Percentiles rank a stretch among this genome's conserved stretches.
phyloP scores from a whole-genome alignment of 2,329 filamentous ascomycete species.

The Escovopsis sp. region DNA sequence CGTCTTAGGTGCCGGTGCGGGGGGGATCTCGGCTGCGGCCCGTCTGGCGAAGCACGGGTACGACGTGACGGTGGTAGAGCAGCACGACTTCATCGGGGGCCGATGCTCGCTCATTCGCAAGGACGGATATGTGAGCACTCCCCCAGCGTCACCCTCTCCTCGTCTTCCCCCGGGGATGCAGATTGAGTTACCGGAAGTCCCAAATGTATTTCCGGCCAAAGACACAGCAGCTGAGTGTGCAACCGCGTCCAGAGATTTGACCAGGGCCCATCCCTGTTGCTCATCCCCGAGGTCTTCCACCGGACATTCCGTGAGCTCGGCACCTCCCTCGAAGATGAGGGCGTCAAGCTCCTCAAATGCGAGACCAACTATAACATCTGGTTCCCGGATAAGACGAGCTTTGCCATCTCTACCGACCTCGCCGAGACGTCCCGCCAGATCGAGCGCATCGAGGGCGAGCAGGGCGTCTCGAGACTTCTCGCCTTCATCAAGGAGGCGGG shows the following conservation, averaged over 20 bases:
- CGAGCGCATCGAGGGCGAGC: slow-evolving; percentile 41
- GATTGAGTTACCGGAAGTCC: neutral
- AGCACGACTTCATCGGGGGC: slow-evolving; percentile 59
- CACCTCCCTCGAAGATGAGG: slow-evolving; percentile 49
- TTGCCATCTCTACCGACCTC: slow-evolving; percentile 52
- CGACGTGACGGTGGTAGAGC: slow-evolving; percentile 62
- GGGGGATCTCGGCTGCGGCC: slow-evolving; percentile 57
- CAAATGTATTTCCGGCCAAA: neutral
- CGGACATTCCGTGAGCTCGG: slow-evolving; percentile 55
- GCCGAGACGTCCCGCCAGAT: slow-evolving; percentile 57
- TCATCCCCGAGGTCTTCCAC: slow-evolving; percentile 56
- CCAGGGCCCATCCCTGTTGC: slow-evolving; percentile 59
- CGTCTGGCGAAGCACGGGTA: slow-evolving; percentile 57
- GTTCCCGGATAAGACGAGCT: slow-evolving; percentile 52
- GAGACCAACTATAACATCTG: slow-evolving; percentile 64
- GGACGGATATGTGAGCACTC: slow-evolving; percentile 31
- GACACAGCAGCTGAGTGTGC: neutral
- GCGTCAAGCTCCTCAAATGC: slow-evolving; percentile 55
- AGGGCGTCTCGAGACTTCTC: slow-evolving; percentile 56
- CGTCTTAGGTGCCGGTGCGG: slow-evolving; percentile 49
- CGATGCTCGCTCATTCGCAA: slow-evolving; percentile 51
- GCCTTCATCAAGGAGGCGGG: slow-evolving; percentile 52
- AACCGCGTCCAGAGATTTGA: slow-evolving; percentile 39
- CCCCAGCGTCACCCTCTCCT: slow-evolving; percentile 10
- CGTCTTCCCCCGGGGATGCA: neutral